These are phyloP conservation scores for Talaromyces stipitatus DNA, from an alignment of 495 filamentous ascomycete genomes.

Conservation along the genomic window DNA sequence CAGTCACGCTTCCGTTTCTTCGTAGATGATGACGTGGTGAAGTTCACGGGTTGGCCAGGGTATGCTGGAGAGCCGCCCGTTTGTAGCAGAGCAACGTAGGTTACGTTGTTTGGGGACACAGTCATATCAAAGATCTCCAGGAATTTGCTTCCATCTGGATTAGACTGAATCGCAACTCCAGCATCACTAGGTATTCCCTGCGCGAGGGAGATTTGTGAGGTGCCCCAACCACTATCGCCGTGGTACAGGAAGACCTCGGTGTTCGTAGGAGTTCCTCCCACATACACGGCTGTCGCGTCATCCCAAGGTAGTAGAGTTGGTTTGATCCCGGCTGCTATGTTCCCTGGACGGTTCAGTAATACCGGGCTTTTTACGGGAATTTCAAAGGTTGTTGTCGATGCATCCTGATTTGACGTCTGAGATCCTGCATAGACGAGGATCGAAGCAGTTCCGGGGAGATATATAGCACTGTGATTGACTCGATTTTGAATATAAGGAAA, in stretches of 20 bases:
- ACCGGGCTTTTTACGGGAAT: constrained; percentile 51
- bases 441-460: constrained; percentile 57
- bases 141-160: constrained; percentile 74
- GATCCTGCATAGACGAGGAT: constrained; percentile 80
- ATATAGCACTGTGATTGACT: constrained; percentile 66
- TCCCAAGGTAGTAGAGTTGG: constrained; percentile 78
- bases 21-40: constrained; percentile 13
- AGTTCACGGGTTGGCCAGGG: constrained; percentile 26
- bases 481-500: constrained; percentile 56
- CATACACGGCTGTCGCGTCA: constrained; percentile 57
- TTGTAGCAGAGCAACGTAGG: constrained; percentile 52
- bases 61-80: constrained; percentile 31
- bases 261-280: constrained; percentile 66
- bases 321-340: constrained; percentile 53
- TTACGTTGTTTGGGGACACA: constrained; percentile 68
- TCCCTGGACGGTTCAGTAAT: constrained; percentile 40
- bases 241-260: constrained; percentile 59
- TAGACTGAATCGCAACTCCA: constrained; percentile 57
- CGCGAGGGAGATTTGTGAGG: constrained; percentile 54
- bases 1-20: constrained; percentile 9
- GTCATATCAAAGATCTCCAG: constrained; percentile 74
- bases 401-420: constrained; percentile 41
- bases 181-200: constrained; percentile 47
- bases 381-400: constrained; percentile 69
- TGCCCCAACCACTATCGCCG: constrained; percentile 50